These are phyloP conservation scores for Stylonectria norvegica DNA, from an alignment of 2,329 filamentous ascomycete species.

Conservation along the genomic window DNA sequence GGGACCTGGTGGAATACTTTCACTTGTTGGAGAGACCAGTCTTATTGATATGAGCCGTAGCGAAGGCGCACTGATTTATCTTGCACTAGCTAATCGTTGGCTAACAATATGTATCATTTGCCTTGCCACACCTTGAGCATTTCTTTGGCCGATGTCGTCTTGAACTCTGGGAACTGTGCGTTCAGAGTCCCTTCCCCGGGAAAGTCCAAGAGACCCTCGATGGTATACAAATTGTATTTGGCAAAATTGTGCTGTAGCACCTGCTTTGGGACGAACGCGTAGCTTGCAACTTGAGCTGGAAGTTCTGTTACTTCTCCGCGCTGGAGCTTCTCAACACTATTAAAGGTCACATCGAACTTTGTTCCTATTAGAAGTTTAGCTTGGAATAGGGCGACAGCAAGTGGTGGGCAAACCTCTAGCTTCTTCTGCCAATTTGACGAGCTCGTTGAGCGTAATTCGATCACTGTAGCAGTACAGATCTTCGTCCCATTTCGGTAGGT, in stretches of 20 bases:
- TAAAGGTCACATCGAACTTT: conserved; percentile 5
- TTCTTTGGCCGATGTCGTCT: conserved; percentile 3
- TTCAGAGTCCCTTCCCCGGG: background rate
- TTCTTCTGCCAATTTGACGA: conserved; percentile 39
- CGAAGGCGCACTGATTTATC: background rate
- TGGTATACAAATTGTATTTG: background rate
- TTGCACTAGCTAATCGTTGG: background rate
- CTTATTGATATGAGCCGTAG: too few relatives aligned
- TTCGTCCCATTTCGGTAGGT: conserved; percentile 42
- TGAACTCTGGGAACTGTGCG: conserved; percentile 2
- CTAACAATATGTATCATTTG: too few relatives aligned
- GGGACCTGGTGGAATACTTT: too few relatives aligned
- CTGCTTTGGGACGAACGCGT: conserved; percentile 7
- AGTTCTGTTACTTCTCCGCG: conserved; percentile 5
- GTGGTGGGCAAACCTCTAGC: background rate
- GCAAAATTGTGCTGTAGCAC: conserved; percentile 1
- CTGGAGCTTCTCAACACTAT: conserved; percentile 3
- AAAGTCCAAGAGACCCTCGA: conserved; percentile 3
- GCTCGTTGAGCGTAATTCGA: conserved; percentile 40
- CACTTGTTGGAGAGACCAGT: too few relatives aligned
- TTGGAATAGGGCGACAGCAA: background rate
- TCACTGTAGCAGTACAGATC: conserved; percentile 36
- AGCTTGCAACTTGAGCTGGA: background rate
- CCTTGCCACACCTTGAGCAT: background rate
- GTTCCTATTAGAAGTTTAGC: background rate